These are phyloP conservation scores for Dillenia suffruticosa DNA, from an alignment of 164 flowering plant genomes.

Conservation along the genomic window DNA sequence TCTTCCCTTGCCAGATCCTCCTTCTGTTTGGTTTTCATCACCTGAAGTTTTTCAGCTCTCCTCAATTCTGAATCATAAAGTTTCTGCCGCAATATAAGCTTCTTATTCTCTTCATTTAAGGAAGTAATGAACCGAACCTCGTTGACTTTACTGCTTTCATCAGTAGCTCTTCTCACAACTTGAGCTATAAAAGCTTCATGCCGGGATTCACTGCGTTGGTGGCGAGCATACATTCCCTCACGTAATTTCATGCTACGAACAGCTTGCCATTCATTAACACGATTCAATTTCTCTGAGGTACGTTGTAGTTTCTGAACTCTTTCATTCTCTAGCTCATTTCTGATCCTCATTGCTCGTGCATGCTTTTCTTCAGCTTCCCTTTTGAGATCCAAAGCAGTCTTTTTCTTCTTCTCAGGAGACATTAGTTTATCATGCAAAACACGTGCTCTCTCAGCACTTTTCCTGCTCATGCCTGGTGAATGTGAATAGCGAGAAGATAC, in stretches of 20 bases:
- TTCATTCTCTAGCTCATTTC: slow-evolving; percentile 82
- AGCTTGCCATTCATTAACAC: slow-evolving; percentile 94
- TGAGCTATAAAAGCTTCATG: slow-evolving; percentile 92
- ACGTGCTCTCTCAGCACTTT: slow-evolving; percentile 76
- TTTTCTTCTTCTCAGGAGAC: slow-evolving; percentile 95
- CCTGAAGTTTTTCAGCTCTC: slow-evolving; percentile 91
- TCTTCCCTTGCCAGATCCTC: slow-evolving; percentile 97
- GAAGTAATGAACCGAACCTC: slow-evolving; percentile 98
- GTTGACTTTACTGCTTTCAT: slow-evolving; percentile 94
- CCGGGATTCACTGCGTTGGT: slow-evolving; percentile 83
- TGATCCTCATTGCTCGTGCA: slow-evolving; percentile 88
- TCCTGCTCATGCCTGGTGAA: slow-evolving; percentile 80
- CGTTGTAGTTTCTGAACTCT: slow-evolving; percentile 86
- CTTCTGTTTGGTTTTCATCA: slow-evolving; percentile 75
- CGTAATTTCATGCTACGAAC: slow-evolving; percentile 77
- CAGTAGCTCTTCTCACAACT: slow-evolving; percentile 93
- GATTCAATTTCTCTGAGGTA: slow-evolving; percentile 81
- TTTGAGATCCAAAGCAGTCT: slow-evolving; percentile 73
- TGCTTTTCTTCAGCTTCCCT: slow-evolving; percentile 94
- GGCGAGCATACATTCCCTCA: slow-evolving; percentile 89
- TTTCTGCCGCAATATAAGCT: slow-evolving; percentile 78
- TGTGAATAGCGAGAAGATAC: slow-evolving; percentile 69
- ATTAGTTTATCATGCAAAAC: slow-evolving; percentile 83
- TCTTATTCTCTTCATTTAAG: slow-evolving; percentile 89
- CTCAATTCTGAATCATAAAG: slow-evolving; percentile 89